Evolutionary conservation across 2,329 filamentous ascomycete genomes (phyloP), one percentile per base, ranked within the genome.

Genomic region (Colletotrichum sp.): DNA sequence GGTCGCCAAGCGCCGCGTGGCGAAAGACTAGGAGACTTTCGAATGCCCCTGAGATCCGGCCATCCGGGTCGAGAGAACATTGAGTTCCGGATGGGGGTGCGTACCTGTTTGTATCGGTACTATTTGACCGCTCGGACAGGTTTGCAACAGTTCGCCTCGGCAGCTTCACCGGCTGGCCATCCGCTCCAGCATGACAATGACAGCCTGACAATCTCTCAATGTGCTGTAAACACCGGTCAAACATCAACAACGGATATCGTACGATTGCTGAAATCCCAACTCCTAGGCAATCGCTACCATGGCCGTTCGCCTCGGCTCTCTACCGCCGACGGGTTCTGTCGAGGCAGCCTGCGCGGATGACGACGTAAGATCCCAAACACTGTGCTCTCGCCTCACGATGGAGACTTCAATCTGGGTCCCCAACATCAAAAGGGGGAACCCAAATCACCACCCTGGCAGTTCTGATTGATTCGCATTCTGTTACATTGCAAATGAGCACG

Each of bases 61-160:
- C 70, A 66, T 74, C 74, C 74, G 76, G 76, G 76, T 77, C 74
- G 16, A 60, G 28, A 76, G 66, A 66, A 77, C 76, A 67, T 77
- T n/a, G 36, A 30, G 16, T 43, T n/a, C 16, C 25, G 55, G 12
- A 22, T 16, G 66, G n/a, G 16, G 32, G 8, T 13, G 64, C 43
- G 75, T 77, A 72, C 30, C 39, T 64, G 18, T 15, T 27, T 71
- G 71, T 76, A 76, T 71, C 72, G n/a, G 52, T 55, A 66, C 66
- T 32, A 61, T 30, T 32, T 58, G 62, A 34, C 61, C 39, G 74
- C 74, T 69, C 43, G 56, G 74, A 68, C 56, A 22, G 43, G 73
- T 61, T 64, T 75, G 69, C 55, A 56, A 39, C 69, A 43, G 56
- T 52, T 55, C 73, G 39, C 61, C 34, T 27, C 55, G 61, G 71